phyloP scores from a whole-genome alignment of 441 rosid genomes.

The Isatis lusitanica region DNA sequence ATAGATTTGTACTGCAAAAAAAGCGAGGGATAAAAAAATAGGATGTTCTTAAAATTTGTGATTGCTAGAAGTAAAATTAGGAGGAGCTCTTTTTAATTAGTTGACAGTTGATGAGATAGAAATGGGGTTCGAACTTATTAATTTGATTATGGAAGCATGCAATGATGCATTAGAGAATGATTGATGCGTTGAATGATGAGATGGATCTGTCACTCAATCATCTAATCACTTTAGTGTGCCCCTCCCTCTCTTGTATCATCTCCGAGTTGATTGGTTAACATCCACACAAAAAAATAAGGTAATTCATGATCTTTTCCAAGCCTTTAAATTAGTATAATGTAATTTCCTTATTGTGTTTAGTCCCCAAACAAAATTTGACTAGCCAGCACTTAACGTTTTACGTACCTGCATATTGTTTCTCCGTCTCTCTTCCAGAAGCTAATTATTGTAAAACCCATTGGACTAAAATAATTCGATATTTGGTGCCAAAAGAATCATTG shows the following conservation, averaged over 20 bases:
- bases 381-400: not conserved
- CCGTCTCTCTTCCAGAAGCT: not conserved
- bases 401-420: not conserved
- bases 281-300: not conserved
- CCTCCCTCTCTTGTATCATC: not conserved
- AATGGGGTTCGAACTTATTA: not conserved
- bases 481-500: not conserved
- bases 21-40: not conserved
- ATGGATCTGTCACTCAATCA: constrained; percentile 30
- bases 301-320: not conserved
- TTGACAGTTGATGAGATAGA: not conserved
- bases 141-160: not conserved
- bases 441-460: not conserved
- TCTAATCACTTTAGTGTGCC: not conserved
- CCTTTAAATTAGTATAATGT: no score
- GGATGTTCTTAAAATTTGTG: not conserved
- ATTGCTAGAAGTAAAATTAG: not conserved
- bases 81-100: not conserved
- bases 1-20: constrained; percentile 1
- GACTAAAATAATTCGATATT: not conserved
- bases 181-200: constrained; percentile 26
- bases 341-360: not conserved
- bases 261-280: no score
- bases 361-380: not conserved
- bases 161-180: constrained; percentile 25